Percentiles rank a stretch among this genome's conserved stretches.
Evolutionary conservation across 768 basidiomycete genomes (phyloP).

Genomic region (Agrocybe pediades): DNA sequence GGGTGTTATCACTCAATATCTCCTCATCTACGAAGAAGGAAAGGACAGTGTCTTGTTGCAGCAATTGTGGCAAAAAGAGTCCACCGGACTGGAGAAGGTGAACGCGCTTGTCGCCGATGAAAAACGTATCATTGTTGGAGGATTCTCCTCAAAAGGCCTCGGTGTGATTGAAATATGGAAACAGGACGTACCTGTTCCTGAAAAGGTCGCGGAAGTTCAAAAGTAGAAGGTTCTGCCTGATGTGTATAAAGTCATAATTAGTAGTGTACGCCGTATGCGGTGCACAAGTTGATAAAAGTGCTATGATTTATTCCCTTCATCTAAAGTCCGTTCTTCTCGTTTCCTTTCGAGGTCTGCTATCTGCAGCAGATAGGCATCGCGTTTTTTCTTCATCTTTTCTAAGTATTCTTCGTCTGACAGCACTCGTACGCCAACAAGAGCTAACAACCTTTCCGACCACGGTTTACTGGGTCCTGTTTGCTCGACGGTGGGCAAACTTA

Average conservation of each 20-base stretch:
- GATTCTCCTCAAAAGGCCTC: slow-evolving; percentile 55
- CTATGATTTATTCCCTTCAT: slow-evolving; percentile 9
- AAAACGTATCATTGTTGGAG: slow-evolving; percentile 58
- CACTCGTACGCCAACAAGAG: slow-evolving; percentile 49
- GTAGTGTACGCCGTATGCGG: slow-evolving; percentile 1
- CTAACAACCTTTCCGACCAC: slow-evolving; percentile 35
- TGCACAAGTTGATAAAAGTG: background rate
- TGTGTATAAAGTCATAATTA: slow-evolving; percentile 3
- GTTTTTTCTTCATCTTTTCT: slow-evolving; percentile 53
- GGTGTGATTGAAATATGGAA: slow-evolving; percentile 70
- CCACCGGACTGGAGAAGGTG: slow-evolving; percentile 55
- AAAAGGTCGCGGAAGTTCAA: background rate
- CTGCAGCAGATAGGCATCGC: slow-evolving; percentile 52
- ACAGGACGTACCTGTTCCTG: slow-evolving; percentile 16
- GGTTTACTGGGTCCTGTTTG: background rate
- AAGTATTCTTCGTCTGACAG: slow-evolving; percentile 79
- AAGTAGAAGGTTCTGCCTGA: background rate
- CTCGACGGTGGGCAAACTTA: background rate
- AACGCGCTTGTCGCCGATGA: slow-evolving; percentile 59
- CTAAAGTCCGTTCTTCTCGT: slow-evolving; percentile 31
- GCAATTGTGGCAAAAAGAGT: slow-evolving; percentile 48
- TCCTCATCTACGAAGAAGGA: slow-evolving; percentile 39
- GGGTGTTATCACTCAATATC: slow-evolving; percentile 55
- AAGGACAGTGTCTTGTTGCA: slow-evolving; percentile 41
- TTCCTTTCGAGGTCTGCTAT: slow-evolving; percentile 60